Evolutionary conservation across 2,329 filamentous ascomycete species (phyloP), one percentile per base, ranked within the genome.

Genomic region (Diaporthe citriasiana): DNA sequence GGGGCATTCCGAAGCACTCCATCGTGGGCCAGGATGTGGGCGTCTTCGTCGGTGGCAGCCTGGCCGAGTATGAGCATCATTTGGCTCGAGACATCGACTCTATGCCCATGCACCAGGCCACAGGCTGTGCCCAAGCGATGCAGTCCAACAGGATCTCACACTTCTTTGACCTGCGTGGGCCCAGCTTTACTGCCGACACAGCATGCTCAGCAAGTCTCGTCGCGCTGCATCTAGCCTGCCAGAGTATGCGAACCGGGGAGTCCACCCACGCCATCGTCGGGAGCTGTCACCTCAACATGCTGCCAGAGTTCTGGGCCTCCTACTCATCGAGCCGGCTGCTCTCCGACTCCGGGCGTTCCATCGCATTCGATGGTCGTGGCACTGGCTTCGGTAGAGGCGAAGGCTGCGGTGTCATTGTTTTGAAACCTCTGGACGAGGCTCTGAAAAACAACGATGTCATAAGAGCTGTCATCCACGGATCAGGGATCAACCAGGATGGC

Each of bases 311-410:
- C 72, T 79, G 72, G 53, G 60, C 68, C 0, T 73, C 65, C 3
- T 85, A 85, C 74, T 84, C 84, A 25, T 85, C 85, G 40, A 78
- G 60, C n/a, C 65, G 70, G 5, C 78, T 89, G 63, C 84, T 91
- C 33, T 88, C 87, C 1, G 85, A 88, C 40, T 84, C 85, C 0
- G 88, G 88, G 1, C 83, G 86, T 50, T 90, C 86, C 19, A 86
- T 85, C 66, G 87, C 88, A 40, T 89, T 86, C 76, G 89, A 89
- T 76, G 79, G 80, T 25, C 81, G 83, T 60, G 89, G 86, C 7
- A 86, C 86, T 51, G 92, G 91, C 0, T 93, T 91, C 76, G 90
- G 87, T 0, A 86, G 91, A 13, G 91, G 89, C 12, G 91, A 93
- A 76, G 91, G 90, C 5, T 85, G 87, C 27, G 89, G 84, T 9